phyloP scores from a whole-genome alignment of 129 eudicot genomes.

The Scalesia atractyloides region DNA sequence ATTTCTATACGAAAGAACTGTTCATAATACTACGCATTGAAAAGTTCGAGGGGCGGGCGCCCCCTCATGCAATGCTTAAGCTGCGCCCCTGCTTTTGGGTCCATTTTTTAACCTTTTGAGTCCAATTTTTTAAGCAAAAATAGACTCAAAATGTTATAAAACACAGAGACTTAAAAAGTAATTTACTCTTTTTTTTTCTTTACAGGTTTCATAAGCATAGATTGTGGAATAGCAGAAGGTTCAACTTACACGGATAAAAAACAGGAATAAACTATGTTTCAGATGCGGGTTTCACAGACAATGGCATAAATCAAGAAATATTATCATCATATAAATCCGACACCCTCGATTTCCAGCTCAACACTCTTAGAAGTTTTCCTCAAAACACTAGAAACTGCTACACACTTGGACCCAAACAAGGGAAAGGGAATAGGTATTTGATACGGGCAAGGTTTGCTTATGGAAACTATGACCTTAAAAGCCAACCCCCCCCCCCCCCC shows the following conservation, averaged over 20 bases:
- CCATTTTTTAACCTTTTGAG: too few species aligned
- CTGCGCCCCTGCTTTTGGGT: too few species aligned
- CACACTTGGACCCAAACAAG: constrained; percentile 37
- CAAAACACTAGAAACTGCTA: constrained; percentile 52
- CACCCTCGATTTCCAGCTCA: constrained; percentile 2
- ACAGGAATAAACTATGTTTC: constrained; percentile 32
- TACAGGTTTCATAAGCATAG: constrained; percentile 55
- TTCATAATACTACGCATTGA: too few species aligned
- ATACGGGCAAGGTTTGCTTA: constrained; percentile 47
- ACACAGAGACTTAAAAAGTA: too few species aligned
- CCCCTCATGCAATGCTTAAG: too few species aligned
- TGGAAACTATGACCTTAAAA: constrained; percentile 47
- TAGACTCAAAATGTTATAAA: too few species aligned
- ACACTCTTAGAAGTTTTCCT: constrained; percentile 52
- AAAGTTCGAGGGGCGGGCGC: too few species aligned
- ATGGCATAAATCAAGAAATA: constrained; percentile 25
- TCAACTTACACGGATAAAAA: constrained; percentile 23
- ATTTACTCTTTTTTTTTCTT: too few species aligned
- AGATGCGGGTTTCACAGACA: constrained; percentile 35
- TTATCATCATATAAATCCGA: background rate
- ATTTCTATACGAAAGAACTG: too few species aligned
- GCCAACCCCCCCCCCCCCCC: constrained; percentile 30
- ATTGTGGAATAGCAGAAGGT: constrained; percentile 45
- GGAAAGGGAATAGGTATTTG: constrained; percentile 34
- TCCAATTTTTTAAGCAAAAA: too few species aligned